These are phyloP conservation scores for Serendipita sp. DNA, from an alignment of 1,284 basidiomycete species.

Conservation along the genomic window DNA sequence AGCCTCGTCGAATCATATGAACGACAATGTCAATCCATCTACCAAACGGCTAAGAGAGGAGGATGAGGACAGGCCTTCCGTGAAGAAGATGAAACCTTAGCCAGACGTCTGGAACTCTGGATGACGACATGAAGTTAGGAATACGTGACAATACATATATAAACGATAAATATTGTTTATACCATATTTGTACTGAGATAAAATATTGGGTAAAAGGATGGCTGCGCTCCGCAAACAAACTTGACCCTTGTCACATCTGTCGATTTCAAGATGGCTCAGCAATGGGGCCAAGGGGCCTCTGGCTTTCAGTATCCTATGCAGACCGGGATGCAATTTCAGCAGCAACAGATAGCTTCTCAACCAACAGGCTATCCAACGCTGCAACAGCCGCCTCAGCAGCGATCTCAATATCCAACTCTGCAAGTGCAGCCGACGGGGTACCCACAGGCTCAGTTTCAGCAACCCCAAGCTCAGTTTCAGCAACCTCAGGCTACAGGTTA, in stretches of 20 bases:
- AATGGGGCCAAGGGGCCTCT: constrained; percentile 46
- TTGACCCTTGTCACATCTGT: constrained; percentile 1
- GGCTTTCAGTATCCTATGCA: constrained; percentile 46
- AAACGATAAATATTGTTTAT: not conserved
- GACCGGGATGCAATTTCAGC: constrained; percentile 40
- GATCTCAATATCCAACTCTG: constrained; percentile 13
- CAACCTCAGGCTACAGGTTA: constrained; percentile 38
- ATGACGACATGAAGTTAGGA: not conserved
- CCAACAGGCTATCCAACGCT: constrained; percentile 17
- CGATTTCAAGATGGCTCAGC: constrained; percentile 31
- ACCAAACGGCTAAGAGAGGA: not conserved
- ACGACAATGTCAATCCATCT: not conserved
- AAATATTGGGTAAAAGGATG: not conserved
- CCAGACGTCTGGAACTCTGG: not conserved
- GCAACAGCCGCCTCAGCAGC: constrained; percentile 16
- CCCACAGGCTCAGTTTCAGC: constrained; percentile 19
- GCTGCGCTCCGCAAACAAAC: not conserved
- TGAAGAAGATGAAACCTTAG: not conserved
- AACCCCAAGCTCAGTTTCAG: constrained; percentile 21
- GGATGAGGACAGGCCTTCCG: not conserved
- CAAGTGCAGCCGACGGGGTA: constrained; percentile 32
- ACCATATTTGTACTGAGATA: not conserved
- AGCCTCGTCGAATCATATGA: not conserved
- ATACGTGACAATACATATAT: not conserved
- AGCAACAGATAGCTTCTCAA: constrained; percentile 18